Conservation (phyloP, 768 basidiomycete species). For the Amanita polypyramis region DNA sequence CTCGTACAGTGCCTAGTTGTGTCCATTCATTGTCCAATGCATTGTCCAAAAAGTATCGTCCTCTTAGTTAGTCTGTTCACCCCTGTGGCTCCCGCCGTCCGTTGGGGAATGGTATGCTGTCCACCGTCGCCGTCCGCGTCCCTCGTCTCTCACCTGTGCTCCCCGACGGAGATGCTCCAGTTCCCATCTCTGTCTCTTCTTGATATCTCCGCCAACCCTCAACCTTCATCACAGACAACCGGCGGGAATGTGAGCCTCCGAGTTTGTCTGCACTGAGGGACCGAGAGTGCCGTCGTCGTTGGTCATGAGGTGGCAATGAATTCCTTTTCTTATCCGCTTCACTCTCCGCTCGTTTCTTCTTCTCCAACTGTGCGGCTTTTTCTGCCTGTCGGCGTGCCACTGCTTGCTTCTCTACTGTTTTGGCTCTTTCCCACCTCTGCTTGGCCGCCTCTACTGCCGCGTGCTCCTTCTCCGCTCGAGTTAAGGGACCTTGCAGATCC, state of each 20-base stretch:
- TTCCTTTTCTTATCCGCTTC: constrained; percentile 24
- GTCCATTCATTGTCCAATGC: constrained; percentile 2
- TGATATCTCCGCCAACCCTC: constrained; percentile 81
- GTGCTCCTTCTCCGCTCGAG: constrained; percentile 68
- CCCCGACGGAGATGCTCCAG: constrained; percentile 18
- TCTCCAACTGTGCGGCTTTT: constrained; percentile 46
- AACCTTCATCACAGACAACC: constrained; percentile 69
- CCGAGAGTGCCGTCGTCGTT: constrained; percentile 32
- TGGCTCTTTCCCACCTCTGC: constrained; percentile 75
- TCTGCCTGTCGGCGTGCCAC: constrained; percentile 67
- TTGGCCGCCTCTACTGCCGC: constrained; percentile 69
- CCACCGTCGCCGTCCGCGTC: constrained; percentile 7
- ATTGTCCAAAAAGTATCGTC: constrained; percentile 3
- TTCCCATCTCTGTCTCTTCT: constrained; percentile 29
- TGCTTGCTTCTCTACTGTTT: constrained; percentile 61
- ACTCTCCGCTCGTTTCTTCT: constrained; percentile 35
- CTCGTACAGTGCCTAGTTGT: constrained; percentile 1
- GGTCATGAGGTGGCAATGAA: constrained; percentile 23
- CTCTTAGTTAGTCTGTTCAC: constrained; percentile 4
- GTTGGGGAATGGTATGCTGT: constrained; percentile 52
- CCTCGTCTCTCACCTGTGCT: neutral
- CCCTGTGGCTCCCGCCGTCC: constrained; percentile 1
- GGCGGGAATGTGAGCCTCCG: constrained; percentile 42
- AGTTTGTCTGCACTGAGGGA: constrained; percentile 57
- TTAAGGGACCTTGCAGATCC: constrained; percentile 75